Evolutionary conservation across 2,329 filamentous ascomycete species (phyloP), one percentile per base, ranked within the genome.

Genomic region (Cladosporium sp.): DNA sequence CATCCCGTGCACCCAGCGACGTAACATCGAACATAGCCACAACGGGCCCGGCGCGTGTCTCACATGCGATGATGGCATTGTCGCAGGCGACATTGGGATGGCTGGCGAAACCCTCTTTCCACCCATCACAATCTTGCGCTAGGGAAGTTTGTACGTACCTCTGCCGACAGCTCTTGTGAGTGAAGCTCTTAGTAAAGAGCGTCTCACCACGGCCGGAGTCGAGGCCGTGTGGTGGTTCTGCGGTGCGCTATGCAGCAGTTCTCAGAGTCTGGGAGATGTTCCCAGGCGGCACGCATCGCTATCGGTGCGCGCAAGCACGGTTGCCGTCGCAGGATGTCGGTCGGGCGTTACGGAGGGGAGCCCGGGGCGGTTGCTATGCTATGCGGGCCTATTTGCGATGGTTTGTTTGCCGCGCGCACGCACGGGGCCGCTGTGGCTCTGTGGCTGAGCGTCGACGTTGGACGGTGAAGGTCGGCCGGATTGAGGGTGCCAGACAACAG

Each of bases 11-110:
- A 57, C 67, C 66, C 18, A 58, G 43, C 43, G 67, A 65, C 26
- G 67, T 70, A 30, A 72, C 69, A 66, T 71, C 69, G 56, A 70
- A 71, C 70, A 72, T 72, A 63, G 65, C 51, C 49, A 39, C 46
- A 43, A 57, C 63, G 62, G 58, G 60, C 60, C 34, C 49, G 34
- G 43, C 49, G 51, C 60, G 34, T 23, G 60, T 63, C 48, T 63
- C 60, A 63, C 34, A 61, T 63, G 25, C 16, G 34, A 56, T 63
- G 60, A 63, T 63, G 30, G 60, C 60, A 63, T 63, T 63, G 60
- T 63, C 60, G 60, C 60, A 56, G 60, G 13, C 43, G 60, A 30
- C 18, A 56, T 56, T 46, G 60, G 25, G 49, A 63, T 63, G 60
- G 49, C 49, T 56, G 49, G 60, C 32, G 2, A 54, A 49, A 46